Percentiles rank a stretch among this genome's conserved stretches.
Evolutionary conservation across 345 rosid genomes (phyloP).

Genomic region (Eucalyptus camaldulensis): DNA sequence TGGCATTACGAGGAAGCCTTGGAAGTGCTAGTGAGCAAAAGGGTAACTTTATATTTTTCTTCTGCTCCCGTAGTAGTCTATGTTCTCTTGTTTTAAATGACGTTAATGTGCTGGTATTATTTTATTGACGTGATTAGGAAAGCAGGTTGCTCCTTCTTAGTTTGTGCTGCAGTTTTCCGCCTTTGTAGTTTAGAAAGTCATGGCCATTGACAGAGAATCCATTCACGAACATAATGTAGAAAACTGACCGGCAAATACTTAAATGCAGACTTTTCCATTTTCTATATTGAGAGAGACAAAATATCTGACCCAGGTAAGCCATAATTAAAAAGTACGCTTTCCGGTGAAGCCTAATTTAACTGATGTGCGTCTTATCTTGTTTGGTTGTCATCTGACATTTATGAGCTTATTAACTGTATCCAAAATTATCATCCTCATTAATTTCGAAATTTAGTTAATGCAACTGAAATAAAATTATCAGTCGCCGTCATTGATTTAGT

Average conservation of each 20-base stretch:
- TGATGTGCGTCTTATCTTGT: neutral
- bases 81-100: neutral
- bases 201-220: neutral
- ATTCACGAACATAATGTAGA: neutral
- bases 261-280: neutral
- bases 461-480: neutral
- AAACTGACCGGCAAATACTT: neutral
- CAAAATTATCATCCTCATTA: neutral
- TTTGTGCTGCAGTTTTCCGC: neutral
- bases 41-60: neutral
- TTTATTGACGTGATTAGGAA: neutral
- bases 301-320: neutral
- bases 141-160: neutral
- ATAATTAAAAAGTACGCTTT: neutral
- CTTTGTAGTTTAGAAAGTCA: neutral
- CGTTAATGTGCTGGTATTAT: neutral
- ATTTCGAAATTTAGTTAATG: neutral
- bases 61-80: neutral
- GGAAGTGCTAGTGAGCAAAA: neutral
- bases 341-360: neutral
- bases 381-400: neutral
- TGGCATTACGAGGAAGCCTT: neutral
- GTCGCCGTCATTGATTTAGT: neutral
- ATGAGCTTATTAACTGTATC: neutral
- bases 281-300: neutral